Base-by-base conservation (phyloP, 2,329 filamentous ascomycete genomes). In the Monosporascus ibericus region DNA sequence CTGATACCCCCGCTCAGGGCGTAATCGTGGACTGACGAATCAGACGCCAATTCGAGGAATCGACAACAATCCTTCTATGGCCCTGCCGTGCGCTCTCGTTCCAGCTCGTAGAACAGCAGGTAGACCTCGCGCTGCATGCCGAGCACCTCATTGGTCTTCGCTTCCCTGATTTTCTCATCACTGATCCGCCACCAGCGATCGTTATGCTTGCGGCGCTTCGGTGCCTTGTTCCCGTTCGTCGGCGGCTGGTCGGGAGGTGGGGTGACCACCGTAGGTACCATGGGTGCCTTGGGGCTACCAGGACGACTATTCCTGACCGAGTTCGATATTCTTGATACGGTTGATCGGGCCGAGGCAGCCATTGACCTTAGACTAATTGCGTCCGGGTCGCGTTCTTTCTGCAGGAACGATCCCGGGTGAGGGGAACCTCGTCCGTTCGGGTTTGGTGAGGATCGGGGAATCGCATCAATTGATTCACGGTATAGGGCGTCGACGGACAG, bases 131-230 rank as follows among this genome's bases (percentile, higher is more conserved):
- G 87, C 71, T 96, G 91, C 91, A 96, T 96, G 7, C 85, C 84
- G 53, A 99, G 70, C 6, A 99, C 90, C 61, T 99, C 94, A 51
- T 80, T 83, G 6, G 92, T 97, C 75, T 92, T 96, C 60, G 90
- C 87, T 71, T 97, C 92, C 66, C 92, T 94, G 63, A 97, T 84
- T 71, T 95, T 96, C 60, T 99, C 94, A 68, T 99, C 94, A 59
- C 92, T 96, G 59, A 99, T 95, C 37, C 94, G 84, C 94, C 94
- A 99, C 94, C 94, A 99, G 40, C 87, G 84, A 64, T 95, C 87
- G 14, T 82, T 84, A 55, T 80, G 82, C 60, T 81, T 84, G 57
- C 75, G 81, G 37, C 77, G 68, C 50, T 73, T 76, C 11, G 67
- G 59, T 40, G 42, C 8, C 5, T 61, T 67, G 18, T 40, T 17